Base-by-base conservation (phyloP, 2,329 filamentous ascomycete species). In the Sphaceloma murrayae region DNA sequence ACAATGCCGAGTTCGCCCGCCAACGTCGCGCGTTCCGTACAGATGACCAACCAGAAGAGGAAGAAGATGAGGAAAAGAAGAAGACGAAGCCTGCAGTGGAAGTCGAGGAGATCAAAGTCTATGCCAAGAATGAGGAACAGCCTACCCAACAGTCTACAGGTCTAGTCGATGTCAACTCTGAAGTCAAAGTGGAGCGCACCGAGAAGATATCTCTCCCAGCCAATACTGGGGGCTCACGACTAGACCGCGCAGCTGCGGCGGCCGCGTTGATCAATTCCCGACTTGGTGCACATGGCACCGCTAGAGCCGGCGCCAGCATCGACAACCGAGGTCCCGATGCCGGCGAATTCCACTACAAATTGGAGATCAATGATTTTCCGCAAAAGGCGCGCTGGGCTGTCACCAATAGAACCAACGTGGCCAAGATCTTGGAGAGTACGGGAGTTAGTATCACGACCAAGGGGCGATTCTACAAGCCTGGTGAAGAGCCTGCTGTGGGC, bases 361-460 rank as follows among this genome's bases (percentile, higher is more conserved):
- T 98, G 49, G 91, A 96, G 64, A 98, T 98, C 75, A 98, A 98
- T 64, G 91, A 98, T 65, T 96, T 96, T 65, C 91, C 91, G 24
- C 91, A 98, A 62, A 96, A 95, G 71, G 91, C 91, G 51, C 78
- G 91, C 55, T 98, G 91, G 91, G 89, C 87, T 8, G 91, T 98
- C 67, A 98, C 91, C 29, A 98, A 98, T 63, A 79, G 91, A 52
- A 96, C 91, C 26, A 98, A 98, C 58, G 91, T 98, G 46, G 88
- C 89, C 54, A 98, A 96, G 72, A 95, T 98, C 54, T 74, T 98
- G 52, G 91, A 98, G 58, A 77, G 85, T 7, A 95, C 89, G 0
- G 89, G 87, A 30, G 94, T 88, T 1, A 94, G 86, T 5, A 98
- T 98, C 61, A 98, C 91, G 0, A 95, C 87, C 33, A 98, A 98